A percentile compares a stretch with the other conserved stretches of the same genome.
phyloP scores from a whole-genome alignment of 176 grass and related monocot species.

The Ensete glaucum region DNA sequence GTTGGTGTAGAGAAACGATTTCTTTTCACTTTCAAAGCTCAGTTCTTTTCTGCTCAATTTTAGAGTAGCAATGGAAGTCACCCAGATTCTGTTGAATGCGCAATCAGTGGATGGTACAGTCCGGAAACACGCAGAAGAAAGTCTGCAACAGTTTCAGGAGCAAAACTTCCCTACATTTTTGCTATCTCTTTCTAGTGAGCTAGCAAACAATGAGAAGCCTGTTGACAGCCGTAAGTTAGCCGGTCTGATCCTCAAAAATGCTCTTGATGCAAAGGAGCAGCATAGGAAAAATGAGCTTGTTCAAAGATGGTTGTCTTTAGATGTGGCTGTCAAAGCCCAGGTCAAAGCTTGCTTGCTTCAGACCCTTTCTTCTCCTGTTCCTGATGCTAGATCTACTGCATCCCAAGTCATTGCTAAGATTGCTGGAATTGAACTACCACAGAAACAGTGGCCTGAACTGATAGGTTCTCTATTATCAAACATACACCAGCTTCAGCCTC shows the following conservation, averaged over 20 bases:
- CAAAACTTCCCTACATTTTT: conserved; percentile 16
- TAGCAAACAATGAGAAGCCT: conserved; percentile 18
- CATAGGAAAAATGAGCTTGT: conserved; percentile 14
- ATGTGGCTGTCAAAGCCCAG: conserved; percentile 6
- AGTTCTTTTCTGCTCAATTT: not conserved
- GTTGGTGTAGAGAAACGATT: no score
- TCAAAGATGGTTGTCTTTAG: conserved; percentile 18
- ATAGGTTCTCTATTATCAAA: conserved; percentile 11
- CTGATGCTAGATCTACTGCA: conserved; percentile 21
- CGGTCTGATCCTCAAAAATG: conserved; percentile 16
- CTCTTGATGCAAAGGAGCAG: conserved; percentile 15
- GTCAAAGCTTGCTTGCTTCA: conserved; percentile 16
- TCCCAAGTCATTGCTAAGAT: conserved; percentile 24
- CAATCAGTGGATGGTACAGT: conserved; percentile 9
- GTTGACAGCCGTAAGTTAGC: conserved; percentile 18
- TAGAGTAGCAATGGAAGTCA: conserved; percentile 14
- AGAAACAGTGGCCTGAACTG: conserved; percentile 20
- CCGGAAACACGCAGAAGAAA: conserved; percentile 20
- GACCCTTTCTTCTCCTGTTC: conserved; percentile 15
- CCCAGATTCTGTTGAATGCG: conserved; percentile 17
- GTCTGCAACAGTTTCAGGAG: conserved; percentile 14
- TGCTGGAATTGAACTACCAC: conserved; percentile 19
- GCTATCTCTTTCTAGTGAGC: conserved; percentile 14
- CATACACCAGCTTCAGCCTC: conserved; percentile 11
- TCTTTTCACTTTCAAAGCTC: not conserved